Evolutionary conservation across 306 rosid species (phyloP).

Genomic region (Canavalia ensiformis): DNA sequence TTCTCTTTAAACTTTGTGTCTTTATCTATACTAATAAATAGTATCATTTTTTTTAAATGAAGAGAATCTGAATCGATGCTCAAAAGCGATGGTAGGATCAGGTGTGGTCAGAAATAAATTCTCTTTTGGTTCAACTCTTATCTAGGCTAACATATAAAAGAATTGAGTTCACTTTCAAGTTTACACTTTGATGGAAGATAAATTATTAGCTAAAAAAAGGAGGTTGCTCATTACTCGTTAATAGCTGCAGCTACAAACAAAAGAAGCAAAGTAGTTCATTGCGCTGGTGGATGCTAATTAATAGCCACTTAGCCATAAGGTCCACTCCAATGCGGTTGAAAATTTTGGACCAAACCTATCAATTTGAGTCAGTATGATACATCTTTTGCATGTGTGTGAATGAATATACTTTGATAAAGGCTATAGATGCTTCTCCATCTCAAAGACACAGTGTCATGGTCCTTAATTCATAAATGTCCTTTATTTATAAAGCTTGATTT

Average conservation of each 20-base stretch:
- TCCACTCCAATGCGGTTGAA: conserved; percentile 41
- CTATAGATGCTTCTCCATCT: conserved; percentile 40
- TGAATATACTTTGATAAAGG: conserved; percentile 45
- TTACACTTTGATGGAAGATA: conserved; percentile 14
- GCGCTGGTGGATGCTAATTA: neutral
- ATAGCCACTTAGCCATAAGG: conserved; percentile 26
- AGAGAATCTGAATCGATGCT: too few relatives aligned
- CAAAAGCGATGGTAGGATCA: conserved; percentile 20
- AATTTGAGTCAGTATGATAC: neutral
- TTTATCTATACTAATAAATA: too few relatives aligned
- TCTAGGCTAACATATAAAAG: neutral
- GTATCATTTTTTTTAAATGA: too few relatives aligned
- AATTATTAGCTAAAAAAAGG: neutral
- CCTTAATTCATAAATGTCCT: conserved; percentile 32
- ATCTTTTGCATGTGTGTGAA: conserved; percentile 27
- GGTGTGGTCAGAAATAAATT: conserved; percentile 26
- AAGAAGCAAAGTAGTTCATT: neutral
- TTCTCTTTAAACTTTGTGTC: too few relatives aligned
- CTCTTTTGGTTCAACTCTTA: conserved; percentile 30
- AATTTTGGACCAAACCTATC: conserved; percentile 2
- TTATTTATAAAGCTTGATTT: conserved; percentile 32
- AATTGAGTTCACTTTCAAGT: neutral
- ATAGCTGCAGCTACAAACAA: neutral
- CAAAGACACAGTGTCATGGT: conserved; percentile 46
- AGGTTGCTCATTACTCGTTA: neutral